phyloP scores from a whole-genome alignment of 768 basidiomycete genomes.

The Kwoniella sp. region DNA sequence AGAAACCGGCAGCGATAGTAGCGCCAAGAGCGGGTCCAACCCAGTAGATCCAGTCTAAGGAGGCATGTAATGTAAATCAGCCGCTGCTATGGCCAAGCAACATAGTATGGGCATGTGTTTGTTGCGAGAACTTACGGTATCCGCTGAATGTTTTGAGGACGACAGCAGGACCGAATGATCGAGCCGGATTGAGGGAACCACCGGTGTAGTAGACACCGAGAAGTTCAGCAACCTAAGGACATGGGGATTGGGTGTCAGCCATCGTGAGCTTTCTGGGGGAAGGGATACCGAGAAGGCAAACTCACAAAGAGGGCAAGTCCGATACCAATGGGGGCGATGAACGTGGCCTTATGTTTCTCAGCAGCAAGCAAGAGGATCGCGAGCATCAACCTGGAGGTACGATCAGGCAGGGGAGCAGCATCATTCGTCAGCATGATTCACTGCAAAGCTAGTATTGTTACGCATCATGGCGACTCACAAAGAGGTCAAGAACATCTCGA shows the following conservation, averaged over 20 bases:
- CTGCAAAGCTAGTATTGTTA: neutral
- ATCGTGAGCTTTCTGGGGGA: neutral
- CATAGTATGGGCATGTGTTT: neutral
- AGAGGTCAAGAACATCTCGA: slow-evolving; percentile 58
- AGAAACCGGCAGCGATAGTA: slow-evolving; percentile 52
- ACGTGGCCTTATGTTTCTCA: slow-evolving; percentile 58
- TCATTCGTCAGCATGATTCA: neutral
- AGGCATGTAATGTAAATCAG: neutral
- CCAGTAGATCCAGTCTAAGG: slow-evolving; percentile 54
- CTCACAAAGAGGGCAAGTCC: slow-evolving; percentile 53
- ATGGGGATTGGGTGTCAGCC: neutral
- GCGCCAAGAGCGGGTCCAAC: slow-evolving; percentile 53
- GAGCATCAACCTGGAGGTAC: slow-evolving; percentile 33
- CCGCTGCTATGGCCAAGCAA: neutral
- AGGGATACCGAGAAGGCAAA: neutral
- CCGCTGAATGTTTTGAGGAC: slow-evolving; percentile 42
- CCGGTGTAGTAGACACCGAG: slow-evolving; percentile 56
- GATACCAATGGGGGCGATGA: slow-evolving; percentile 59
- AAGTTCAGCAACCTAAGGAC: slow-evolving; percentile 44
- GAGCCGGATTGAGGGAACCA: slow-evolving; percentile 55
- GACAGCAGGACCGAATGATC: slow-evolving; percentile 52
- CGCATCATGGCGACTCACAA: no score
- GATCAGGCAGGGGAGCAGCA: neutral
- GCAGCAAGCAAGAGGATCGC: slow-evolving; percentile 53
- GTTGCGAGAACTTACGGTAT: slow-evolving; percentile 33